phyloP scores from a whole-genome alignment of 768 basidiomycete species.

The Rhodotorula graminis region DNA sequence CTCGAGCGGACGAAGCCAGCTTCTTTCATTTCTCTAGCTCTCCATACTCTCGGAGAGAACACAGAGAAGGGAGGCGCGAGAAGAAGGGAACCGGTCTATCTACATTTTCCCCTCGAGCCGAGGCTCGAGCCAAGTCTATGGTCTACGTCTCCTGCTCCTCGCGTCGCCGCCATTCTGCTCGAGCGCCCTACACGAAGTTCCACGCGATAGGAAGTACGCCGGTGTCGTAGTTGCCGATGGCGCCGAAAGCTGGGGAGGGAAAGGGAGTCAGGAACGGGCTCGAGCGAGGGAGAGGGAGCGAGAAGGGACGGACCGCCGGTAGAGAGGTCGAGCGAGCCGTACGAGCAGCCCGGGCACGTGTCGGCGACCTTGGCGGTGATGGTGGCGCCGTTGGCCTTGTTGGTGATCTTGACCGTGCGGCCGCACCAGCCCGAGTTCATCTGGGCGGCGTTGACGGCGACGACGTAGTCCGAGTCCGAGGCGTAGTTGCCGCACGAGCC shows the following conservation, averaged over 20 bases:
- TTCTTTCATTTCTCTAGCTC: too few relatives aligned
- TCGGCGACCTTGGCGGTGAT: conserved; percentile 34
- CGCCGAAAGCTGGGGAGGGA: background rate
- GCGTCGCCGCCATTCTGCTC: too few relatives aligned
- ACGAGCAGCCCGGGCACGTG: conserved; percentile 8
- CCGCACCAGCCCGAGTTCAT: conserved; percentile 35
- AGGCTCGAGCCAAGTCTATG: background rate
- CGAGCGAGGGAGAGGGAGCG: background rate
- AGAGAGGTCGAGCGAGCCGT: background rate
- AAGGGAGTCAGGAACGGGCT: too few relatives aligned
- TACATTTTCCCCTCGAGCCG: background rate
- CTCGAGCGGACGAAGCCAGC: too few relatives aligned
- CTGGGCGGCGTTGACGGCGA: conserved; percentile 11
- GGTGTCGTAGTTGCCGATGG: background rate
- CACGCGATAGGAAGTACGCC: background rate
- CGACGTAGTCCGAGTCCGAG: conserved; percentile 15
- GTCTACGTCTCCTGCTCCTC: background rate
- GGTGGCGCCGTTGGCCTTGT: conserved; percentile 31
- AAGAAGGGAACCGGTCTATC: background rate
- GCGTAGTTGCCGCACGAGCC: conserved; percentile 23
- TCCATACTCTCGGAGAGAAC: background rate
- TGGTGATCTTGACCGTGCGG: conserved; percentile 26
- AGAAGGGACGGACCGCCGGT: background rate
- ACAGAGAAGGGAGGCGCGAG: background rate
- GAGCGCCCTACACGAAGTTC: too few relatives aligned